These are phyloP conservation scores for Pigoraptor vietnamica DNA, from an alignment of 78 protist genomes.

Conservation along the genomic window DNA sequence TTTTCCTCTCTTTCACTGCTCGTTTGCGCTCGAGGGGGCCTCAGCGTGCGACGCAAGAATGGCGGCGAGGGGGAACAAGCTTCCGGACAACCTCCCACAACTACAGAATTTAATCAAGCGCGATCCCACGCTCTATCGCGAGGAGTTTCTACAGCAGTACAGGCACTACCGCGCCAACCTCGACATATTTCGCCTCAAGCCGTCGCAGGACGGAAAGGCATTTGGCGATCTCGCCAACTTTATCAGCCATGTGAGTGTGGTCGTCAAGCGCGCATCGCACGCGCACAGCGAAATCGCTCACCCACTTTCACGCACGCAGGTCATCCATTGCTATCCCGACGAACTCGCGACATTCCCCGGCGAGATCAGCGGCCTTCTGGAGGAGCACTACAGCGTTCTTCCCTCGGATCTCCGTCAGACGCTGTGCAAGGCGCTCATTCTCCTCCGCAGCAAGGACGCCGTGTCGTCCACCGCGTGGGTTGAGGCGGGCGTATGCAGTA, in stretches of 20 bases:
- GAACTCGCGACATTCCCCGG: conserved; percentile 40
- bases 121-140: conserved; percentile 75
- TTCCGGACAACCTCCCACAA: conserved; percentile 37
- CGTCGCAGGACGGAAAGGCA: conserved; percentile 26
- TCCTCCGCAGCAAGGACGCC: conserved; percentile 55
- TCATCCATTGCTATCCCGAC: conserved; percentile 52
- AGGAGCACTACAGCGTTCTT: conserved; percentile 40
- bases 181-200: conserved; percentile 58
- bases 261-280: not conserved
- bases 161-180: conserved; percentile 60
- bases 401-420: conserved; percentile 41
- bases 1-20: too few relatives aligned
- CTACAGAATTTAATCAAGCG: conserved; percentile 69
- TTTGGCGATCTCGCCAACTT: conserved; percentile 50
- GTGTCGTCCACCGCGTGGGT: not conserved
- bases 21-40: too few relatives aligned
- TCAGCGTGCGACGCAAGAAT: not conserved
- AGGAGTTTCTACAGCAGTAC: conserved; percentile 70
- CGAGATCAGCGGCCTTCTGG: conserved; percentile 44
- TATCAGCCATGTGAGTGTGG: conserved; percentile 47
- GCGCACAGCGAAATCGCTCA: too few relatives aligned
- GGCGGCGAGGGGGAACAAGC: not conserved
- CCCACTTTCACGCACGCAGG: conserved; percentile 27
- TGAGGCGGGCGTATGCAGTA: not conserved
- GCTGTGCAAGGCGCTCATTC: conserved; percentile 52